Percentiles rank a stretch among this genome's conserved stretches.
Evolutionary conservation across 345 rosid genomes (phyloP).

Genomic region (Aethionema arabicum): DNA sequence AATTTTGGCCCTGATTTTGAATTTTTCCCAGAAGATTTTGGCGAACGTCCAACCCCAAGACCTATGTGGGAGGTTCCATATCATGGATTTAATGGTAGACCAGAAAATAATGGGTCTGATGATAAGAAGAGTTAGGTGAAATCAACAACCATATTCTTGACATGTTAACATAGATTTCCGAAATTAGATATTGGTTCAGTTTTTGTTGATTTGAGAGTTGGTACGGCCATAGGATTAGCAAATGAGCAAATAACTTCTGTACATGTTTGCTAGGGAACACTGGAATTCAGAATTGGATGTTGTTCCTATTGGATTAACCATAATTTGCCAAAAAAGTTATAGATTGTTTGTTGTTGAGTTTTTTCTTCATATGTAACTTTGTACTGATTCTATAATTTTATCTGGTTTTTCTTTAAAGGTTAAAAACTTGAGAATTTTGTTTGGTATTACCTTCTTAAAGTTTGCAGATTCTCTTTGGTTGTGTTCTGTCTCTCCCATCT

Average conservation of each 20-base stretch:
- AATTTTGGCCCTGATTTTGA: constrained; percentile 93
- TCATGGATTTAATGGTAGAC: constrained; percentile 58
- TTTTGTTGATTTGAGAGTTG: constrained; percentile 17
- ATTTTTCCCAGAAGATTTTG: constrained; percentile 63
- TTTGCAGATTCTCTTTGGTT: constrained; percentile 15
- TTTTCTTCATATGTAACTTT: constrained; percentile 19
- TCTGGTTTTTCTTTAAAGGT: constrained; percentile 1
- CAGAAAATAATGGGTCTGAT: constrained; percentile 55
- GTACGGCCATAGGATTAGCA: constrained; percentile 34
- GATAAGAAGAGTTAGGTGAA: constrained; percentile 61
- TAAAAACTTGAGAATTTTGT: constrained; percentile 13
- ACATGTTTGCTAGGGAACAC: constrained; percentile 27
- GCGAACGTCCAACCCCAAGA: constrained; percentile 64
- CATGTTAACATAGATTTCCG: constrained; percentile 28
- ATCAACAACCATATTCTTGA: constrained; percentile 25
- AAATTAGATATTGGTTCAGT: constrained; percentile 24
- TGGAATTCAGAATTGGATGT: constrained; percentile 24
- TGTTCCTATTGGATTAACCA: constrained; percentile 23
- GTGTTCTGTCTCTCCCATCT: constrained; percentile 1
- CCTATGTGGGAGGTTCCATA: constrained; percentile 80
- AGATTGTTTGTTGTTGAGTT: constrained; percentile 17
- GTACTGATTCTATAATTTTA: not conserved
- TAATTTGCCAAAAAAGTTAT: constrained; percentile 27
- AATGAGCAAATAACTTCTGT: constrained; percentile 32
- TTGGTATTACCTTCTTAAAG: constrained; percentile 11